Base-by-base conservation (phyloP, 2,329 filamentous ascomycete genomes). In the Amesomyces nigricolor region DNA sequence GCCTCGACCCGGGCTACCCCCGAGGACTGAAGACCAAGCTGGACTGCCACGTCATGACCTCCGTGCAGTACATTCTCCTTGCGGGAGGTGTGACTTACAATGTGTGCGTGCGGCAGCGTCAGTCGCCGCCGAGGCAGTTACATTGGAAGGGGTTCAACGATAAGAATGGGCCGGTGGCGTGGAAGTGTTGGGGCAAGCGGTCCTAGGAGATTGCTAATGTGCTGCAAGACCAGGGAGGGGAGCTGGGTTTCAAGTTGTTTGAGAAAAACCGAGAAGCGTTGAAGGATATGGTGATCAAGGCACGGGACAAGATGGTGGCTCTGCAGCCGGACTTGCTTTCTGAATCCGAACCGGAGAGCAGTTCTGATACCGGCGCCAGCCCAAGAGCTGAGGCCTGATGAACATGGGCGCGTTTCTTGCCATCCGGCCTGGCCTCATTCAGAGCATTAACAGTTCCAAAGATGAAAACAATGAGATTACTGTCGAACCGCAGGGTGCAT, bases 301-400 rank as follows among this genome's bases (percentile, higher is more conserved):
- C 53, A 9, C 35, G 53, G 32, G 48, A 51, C 44, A 56, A 49
- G 43, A 52, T 56, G 38, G 29, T 43, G 5, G 37, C 29, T 7
- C n/a, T 56, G 14, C 48, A 51, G 11, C 48, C 48, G 16, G 49
- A 19, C 9, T 13, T 32, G 30, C 11, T 35, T 13, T 9, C 32
- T 13, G 32, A 35, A 13, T 4, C 32, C 32, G 32, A 35, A 13
- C 32, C 32, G 22, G 22, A 6, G 22, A 26, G 22, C 22, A 26
- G 22, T 26, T 26, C 6, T 26, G 22, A 26, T 4, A 26, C 22
- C 22, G 6, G 22, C 22, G 22, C 22, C 22, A 4, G 22, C 6
- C 22, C 22, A 26, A 26, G 22, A 26, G 22, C 22, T 26, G 22
- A 26, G 22, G 6, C 22, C 22, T 26, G 22, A 26, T 26, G 22